Conservation (phyloP, 352 stramenopile species). For the Hyphochytrium catenoides region DNA sequence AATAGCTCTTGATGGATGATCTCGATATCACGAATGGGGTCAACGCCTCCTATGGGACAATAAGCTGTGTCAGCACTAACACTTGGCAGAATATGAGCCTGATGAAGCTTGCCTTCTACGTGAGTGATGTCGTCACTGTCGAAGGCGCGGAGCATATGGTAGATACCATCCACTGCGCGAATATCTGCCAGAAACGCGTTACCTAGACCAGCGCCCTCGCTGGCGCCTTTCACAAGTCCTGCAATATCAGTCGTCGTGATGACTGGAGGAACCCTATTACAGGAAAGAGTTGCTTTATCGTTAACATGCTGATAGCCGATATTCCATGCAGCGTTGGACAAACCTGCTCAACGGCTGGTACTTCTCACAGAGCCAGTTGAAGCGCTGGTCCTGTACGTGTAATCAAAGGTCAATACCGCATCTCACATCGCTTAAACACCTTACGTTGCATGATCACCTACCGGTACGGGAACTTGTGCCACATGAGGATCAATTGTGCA, state of each 20-base stretch:
- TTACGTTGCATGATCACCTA: too few species aligned
- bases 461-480: conserved; percentile 78
- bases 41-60: conserved; percentile 59
- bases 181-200: conserved; percentile 99
- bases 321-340: not conserved
- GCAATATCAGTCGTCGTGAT: conserved; percentile 99
- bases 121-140: conserved; percentile 94
- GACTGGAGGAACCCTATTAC: conserved; percentile 64
- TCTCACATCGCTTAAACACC: too few species aligned
- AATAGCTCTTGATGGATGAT: conserved; percentile 96
- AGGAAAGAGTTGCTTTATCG: not conserved
- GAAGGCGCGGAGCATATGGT: conserved; percentile 93
- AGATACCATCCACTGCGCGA: conserved; percentile 92
- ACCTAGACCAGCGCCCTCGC: conserved; percentile 90
- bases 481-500: conserved; percentile 99
- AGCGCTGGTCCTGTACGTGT: conserved; percentile 94
- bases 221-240: conserved; percentile 87
- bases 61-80: not conserved
- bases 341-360: conserved; percentile 74
- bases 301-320: not conserved
- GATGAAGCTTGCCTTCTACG: conserved; percentile 58
- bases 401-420: too few species aligned
- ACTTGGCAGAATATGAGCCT: not conserved
- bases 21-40: conserved; percentile 94
- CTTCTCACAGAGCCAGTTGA: conserved; percentile 91